Conservation (phyloP, 148 eudicot species). For the Polygonum aviculare region DNA sequence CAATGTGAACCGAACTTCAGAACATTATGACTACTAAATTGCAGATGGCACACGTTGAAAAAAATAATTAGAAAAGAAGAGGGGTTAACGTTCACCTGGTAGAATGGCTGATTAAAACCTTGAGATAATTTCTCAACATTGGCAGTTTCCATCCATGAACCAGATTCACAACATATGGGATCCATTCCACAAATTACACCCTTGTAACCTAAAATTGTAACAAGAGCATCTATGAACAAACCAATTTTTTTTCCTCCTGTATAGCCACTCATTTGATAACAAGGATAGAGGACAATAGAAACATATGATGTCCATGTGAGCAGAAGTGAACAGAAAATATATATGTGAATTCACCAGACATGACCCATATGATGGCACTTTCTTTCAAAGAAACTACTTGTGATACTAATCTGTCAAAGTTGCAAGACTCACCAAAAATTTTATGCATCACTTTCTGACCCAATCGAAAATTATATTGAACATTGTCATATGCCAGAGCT, state of each 20-base stretch:
- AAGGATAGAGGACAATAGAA: background rate
- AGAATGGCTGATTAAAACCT: conserved; percentile 89
- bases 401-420: background rate
- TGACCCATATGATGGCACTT: background rate
- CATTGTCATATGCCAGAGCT: conserved; percentile 63
- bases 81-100: conserved; percentile 48
- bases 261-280: background rate
- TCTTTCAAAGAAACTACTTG: background rate
- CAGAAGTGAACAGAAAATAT: background rate
- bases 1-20: background rate
- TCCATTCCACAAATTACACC: conserved; percentile 98
- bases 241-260: background rate
- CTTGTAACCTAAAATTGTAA: conserved; percentile 48
- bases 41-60: background rate
- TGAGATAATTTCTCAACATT: conserved; percentile 57
- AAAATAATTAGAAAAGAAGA: background rate
- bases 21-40: background rate
- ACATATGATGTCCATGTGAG: background rate
- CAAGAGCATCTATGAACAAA: background rate
- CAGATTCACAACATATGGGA: conserved; percentile 94
- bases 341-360: background rate
- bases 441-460: conserved; percentile 93
- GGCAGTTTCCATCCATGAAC: conserved; percentile 83
- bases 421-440: conserved; percentile 50
- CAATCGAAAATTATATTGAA: conserved; percentile 68